Base-by-base conservation (phyloP, 116 monocot genomes). In the Zostera marina region DNA sequence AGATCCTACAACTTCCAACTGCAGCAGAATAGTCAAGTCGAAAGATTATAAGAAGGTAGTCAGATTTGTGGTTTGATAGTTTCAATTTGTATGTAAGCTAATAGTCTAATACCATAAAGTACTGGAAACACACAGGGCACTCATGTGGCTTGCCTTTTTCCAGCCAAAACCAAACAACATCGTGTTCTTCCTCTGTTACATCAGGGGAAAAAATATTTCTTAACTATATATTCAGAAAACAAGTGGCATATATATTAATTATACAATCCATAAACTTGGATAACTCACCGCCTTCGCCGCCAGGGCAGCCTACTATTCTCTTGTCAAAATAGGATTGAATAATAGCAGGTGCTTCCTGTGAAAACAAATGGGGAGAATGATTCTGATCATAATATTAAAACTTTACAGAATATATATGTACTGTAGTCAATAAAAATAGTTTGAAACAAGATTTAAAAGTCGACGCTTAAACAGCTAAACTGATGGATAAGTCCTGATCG, bases 291-390 rank as follows among this genome's bases (percentile, higher is more conserved):
- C 82, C 87, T 65, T 82, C 87, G 48, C 79, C 87, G 67, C 87
- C 87, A 67, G 79, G 79, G 61, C 87, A 88, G 22, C 87, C 87
- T 60, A 88, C 72, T 66, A 88, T 71, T 68, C 82, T 77, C 76
- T 82, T 82, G 62, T 88, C 62, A 56, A 72, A 82, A 63, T 77
- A 77, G 41, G 82, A 82, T 49, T 82, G 64, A 15, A 88, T 67
- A 40, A 88, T 61, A 65, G 87, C 82, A 60, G 87, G 87, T 17
- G 72, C 69, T 56, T 88, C 79, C 82, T 88, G 66, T 58, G 73
- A 21, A 53, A 2, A 54, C 7, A 17, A 24, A 43, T 44, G 2
- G 20, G 9, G 12, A 51, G 20, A 11, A 16, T 47, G 14, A 15
- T 5, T 16, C 47, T 47, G n/a, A 32, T 32, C 4, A 32, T 32